phyloP scores from a whole-genome alignment of 768 basidiomycete genomes.

The Candolleomyces eurysporus region DNA sequence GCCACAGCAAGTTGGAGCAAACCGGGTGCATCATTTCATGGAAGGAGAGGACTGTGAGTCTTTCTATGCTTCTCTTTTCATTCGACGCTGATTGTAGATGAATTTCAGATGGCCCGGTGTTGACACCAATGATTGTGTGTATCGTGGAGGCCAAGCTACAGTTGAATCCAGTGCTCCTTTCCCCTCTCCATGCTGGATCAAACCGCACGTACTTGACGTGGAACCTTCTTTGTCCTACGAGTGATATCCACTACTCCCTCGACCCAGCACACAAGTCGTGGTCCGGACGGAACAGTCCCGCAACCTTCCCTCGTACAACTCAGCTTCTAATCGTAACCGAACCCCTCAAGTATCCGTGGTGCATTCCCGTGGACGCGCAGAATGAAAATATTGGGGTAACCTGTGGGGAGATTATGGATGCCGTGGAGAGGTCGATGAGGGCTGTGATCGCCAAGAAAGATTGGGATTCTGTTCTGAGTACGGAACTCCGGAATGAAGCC shows the following conservation, averaged over 20 bases:
- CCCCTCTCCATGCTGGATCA: constrained; percentile 32
- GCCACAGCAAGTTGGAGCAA: too few species aligned
- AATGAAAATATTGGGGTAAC: constrained; percentile 61
- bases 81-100: too few species aligned
- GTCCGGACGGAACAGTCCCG: constrained; percentile 70
- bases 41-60: too few species aligned
- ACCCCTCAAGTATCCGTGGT: constrained; percentile 64
- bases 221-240: constrained; percentile 71
- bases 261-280: constrained; percentile 62
- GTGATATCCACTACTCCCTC: constrained; percentile 58
- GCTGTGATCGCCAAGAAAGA: constrained; percentile 51
- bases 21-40: too few species aligned
- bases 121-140: constrained; percentile 57
- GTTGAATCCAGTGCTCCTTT: constrained; percentile 63
- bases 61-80: too few species aligned
- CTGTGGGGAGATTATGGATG: constrained; percentile 68
- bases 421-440: constrained; percentile 48
- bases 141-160: constrained; percentile 45
- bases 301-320: constrained; percentile 65
- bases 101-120: constrained; percentile 47
- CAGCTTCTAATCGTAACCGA: constrained; percentile 58
- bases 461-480: constrained; percentile 39
- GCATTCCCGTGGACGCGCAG: constrained; percentile 71
- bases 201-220: constrained; percentile 57
- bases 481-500: constrained; percentile 38